Base-by-base conservation (phyloP, 2,329 filamentous ascomycete species). In the Diplodia scrobiculata region DNA sequence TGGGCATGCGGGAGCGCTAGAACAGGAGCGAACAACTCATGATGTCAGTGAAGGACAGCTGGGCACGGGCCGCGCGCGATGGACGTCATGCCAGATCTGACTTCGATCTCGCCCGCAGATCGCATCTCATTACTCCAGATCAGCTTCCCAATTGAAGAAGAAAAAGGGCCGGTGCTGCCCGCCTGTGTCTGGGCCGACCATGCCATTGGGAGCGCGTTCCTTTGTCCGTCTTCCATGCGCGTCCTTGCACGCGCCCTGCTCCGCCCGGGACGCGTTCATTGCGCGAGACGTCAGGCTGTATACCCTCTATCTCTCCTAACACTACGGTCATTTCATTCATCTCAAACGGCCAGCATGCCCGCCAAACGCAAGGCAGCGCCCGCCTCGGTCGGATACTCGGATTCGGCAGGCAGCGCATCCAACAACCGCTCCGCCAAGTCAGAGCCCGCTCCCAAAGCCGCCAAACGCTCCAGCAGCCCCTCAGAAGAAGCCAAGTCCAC, bases 381-480 rank as follows among this genome's bases (percentile, higher is more conserved):
- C n/a, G 69, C 72, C 27, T 63, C 63, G 13, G 68, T 69, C 47
- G 70, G 69, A 3, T 78, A 78, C 68, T 73, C 76, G n/a, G 76
- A 78, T 65, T 60, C 67, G 11, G 67, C 72, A 5, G 76, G 76
- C 52, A 68, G 64, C 32, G 72, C 73, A 17, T 71, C 76, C 41
- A 79, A 78, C 70, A 76, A 78, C 63, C 76, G 77, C 19, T 79
- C 76, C 11, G 71, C 73, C 27, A 58, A 69, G 21, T 75, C 77
- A 3, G 72, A 73, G 41, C 73, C 76, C 2, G 36, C 68, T 0
- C 66, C 68, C 2, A 75, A 76, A 68, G 68, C 71, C n/a, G 70
- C 70, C 50, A 66, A 45, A 51, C 65, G 32, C 19, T 50, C 17
- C 53, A 36, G 41, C 34, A 63, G 45, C 25, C 38, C 21, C 13